Conservation (phyloP, 306 rosid genomes). For the Cucurbita pepo region DNA sequence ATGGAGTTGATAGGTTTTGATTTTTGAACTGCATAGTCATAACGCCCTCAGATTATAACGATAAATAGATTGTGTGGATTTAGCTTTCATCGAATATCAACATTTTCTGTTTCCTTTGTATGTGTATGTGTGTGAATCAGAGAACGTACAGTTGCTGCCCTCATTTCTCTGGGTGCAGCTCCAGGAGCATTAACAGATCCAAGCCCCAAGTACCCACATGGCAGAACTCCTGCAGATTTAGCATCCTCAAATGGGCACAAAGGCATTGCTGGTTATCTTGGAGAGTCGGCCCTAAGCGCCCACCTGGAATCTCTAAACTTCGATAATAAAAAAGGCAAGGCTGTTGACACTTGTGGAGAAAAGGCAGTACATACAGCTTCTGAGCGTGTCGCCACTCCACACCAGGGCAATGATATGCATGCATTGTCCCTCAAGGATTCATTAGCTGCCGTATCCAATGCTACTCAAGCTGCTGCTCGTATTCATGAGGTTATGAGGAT, state of each 20-base stretch:
- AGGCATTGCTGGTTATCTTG: constrained; percentile 89
- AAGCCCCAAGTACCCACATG: constrained; percentile 36
- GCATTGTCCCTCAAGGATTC: constrained; percentile 63
- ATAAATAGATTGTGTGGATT: neutral
- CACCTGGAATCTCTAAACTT: constrained; percentile 45
- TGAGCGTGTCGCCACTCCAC: constrained; percentile 17
- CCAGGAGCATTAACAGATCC: constrained; percentile 74
- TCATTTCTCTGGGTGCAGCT: constrained; percentile 63
- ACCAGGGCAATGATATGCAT: constrained; percentile 14
- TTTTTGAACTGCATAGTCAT: too few species aligned
- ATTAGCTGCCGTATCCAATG: constrained; percentile 71
- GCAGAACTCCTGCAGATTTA: constrained; percentile 76
- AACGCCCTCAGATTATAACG: too few species aligned
- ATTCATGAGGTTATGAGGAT: constrained; percentile 70
- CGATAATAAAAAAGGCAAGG: constrained; percentile 21
- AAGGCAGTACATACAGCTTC: constrained; percentile 30
- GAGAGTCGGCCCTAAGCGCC: constrained; percentile 42
- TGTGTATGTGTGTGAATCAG: constrained; percentile 20
- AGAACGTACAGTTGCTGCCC: constrained; percentile 64
- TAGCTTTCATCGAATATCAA: neutral
- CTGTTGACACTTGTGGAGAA: constrained; percentile 22
- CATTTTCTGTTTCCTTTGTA: neutral
- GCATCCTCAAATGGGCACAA: constrained; percentile 72
- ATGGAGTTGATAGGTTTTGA: too few species aligned
- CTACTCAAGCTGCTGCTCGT: constrained; percentile 75